phyloP scores from a whole-genome alignment of 331 rosid genomes.

The Malus hybrid region DNA sequence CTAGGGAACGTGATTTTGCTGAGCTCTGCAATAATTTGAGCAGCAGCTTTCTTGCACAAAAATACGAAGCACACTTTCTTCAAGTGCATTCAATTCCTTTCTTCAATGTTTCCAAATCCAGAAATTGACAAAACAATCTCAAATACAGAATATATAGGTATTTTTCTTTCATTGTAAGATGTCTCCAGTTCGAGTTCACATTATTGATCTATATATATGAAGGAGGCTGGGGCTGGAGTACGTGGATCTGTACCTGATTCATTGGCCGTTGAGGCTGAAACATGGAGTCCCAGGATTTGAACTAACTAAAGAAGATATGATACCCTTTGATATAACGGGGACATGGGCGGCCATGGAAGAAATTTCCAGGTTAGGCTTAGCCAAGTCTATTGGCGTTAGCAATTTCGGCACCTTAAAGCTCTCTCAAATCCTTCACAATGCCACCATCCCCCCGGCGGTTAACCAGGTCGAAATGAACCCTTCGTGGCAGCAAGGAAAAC shows the following conservation, averaged over 20 bases:
- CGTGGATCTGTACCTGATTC: constrained; percentile 46
- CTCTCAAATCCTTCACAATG: constrained; percentile 22
- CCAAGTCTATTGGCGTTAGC: constrained; percentile 47
- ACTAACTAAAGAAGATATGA: constrained; percentile 19
- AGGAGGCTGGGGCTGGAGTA: constrained; percentile 50
- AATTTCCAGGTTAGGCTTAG: constrained; percentile 29
- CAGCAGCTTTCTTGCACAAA: no score
- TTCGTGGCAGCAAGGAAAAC: constrained; percentile 44
- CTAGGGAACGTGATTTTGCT: no score
- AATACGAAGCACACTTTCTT: no score
- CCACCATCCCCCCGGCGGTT: constrained; percentile 5
- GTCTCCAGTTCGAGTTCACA: no score
- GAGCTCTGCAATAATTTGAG: no score
- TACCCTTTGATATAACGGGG: constrained; percentile 33
- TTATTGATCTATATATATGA: no score
- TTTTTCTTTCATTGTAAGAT: no score
- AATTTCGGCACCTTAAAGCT: constrained; percentile 40
- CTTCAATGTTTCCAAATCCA: no score
- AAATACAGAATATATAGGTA: no score
- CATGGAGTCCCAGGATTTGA: not conserved
- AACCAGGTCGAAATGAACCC: constrained; percentile 51
- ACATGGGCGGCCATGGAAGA: constrained; percentile 47
- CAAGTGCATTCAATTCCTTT: no score
- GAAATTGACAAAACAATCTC: no score
- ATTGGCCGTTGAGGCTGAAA: constrained; percentile 31